phyloP scores from a whole-genome alignment of 176 grass and related monocot genomes.

The Eleusine coracana region DNA sequence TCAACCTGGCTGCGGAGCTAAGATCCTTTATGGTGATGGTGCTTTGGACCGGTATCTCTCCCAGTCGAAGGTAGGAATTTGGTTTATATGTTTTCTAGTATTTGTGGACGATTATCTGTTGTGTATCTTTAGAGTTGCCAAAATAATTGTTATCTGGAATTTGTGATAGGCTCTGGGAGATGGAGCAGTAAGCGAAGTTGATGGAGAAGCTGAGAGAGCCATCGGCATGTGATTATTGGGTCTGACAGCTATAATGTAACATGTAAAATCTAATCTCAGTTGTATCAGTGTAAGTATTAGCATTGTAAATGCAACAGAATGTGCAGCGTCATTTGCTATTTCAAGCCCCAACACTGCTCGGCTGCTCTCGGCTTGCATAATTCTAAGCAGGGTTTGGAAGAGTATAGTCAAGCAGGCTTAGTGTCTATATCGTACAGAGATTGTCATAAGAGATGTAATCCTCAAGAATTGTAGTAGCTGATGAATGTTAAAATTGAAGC shows the following conservation, averaged over 20 bases:
- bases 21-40: conserved; percentile 80
- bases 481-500: conserved; percentile 8
- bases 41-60: conserved; percentile 77
- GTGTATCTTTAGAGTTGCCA: neutral
- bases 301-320: conserved; percentile 54
- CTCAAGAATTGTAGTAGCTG: conserved; percentile 22
- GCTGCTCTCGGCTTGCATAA: conserved; percentile 1
- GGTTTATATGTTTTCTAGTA: neutral
- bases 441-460: conserved; percentile 7
- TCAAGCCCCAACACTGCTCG: conserved; percentile 11
- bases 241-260: conserved; percentile 53
- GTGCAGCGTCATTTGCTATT: conserved; percentile 32
- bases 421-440: conserved; percentile 22
- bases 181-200: conserved; percentile 60
- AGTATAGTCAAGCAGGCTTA: conserved; percentile 17
- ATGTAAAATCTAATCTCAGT: conserved; percentile 60
- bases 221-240: conserved; percentile 76
- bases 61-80: conserved; percentile 44
- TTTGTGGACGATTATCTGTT: neutral
- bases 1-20: conserved; percentile 77
- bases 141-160: conserved; percentile 29
- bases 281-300: conserved; percentile 64
- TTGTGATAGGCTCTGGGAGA: conserved; percentile 50
- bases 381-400: conserved; percentile 35
- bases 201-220: conserved; percentile 78